Conservation (phyloP, 139 green algal species). For the Chlorella sorokiniana region DNA sequence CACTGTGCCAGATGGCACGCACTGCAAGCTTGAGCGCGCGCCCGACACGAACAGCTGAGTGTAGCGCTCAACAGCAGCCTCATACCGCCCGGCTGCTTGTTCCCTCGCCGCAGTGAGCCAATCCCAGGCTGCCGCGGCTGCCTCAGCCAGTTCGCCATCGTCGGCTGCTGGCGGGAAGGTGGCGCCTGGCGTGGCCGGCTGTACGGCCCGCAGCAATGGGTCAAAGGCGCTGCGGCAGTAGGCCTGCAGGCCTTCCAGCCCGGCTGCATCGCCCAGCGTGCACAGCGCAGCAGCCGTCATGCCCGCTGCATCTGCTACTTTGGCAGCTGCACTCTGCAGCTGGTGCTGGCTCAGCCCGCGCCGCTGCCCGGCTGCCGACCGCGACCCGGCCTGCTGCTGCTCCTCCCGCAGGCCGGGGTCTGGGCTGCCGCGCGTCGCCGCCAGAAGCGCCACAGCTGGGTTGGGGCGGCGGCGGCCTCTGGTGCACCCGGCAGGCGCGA, state of each 20-base stretch:
- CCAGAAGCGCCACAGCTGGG: conserved; percentile 22
- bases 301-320: conserved; percentile 14
- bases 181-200: background rate
- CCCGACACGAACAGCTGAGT: background rate
- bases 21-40: background rate
- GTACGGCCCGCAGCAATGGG: background rate
- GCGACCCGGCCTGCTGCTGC: background rate
- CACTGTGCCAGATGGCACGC: background rate
- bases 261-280: conserved; percentile 17
- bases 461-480: background rate
- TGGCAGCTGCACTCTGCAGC: conserved; percentile 2
- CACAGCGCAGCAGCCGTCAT: background rate
- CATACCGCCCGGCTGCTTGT: conserved; percentile 54
- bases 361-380: background rate
- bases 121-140: background rate
- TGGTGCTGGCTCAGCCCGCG: conserved; percentile 3
- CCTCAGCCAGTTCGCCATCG: too few relatives aligned
- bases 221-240: conserved; percentile 18
- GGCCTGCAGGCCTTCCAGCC: conserved; percentile 24
- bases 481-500: background rate
- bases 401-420: background rate
- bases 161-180: background rate
- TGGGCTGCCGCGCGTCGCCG: conserved; percentile 10
- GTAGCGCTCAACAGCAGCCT: conserved; percentile 41
- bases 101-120: conserved; percentile 51